Percentiles rank a stretch among this genome's conserved stretches.
Evolutionary conservation across 2,329 filamentous ascomycete genomes (phyloP).

Genomic region (Claviceps sp.): DNA sequence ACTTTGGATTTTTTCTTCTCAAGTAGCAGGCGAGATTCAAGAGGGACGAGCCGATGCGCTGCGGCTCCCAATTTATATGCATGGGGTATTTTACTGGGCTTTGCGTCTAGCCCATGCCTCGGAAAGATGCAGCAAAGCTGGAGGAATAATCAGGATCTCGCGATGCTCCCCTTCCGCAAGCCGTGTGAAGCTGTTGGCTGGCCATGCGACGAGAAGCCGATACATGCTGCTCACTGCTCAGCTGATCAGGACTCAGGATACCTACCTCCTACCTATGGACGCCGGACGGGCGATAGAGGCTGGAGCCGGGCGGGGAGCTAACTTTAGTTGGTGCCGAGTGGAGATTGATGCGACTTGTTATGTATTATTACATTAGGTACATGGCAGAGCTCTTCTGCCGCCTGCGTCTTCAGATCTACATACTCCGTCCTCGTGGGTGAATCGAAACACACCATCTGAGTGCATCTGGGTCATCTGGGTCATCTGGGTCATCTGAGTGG

Average conservation of each 20-base stretch:
- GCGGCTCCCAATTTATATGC: neutral
- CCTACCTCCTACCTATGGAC: no score
- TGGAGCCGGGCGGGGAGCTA: no score
- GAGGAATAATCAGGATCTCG: neutral
- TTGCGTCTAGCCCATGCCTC: neutral
- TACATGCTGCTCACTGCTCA: neutral
- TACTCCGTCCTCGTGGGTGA: no score
- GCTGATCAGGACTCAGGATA: neutral
- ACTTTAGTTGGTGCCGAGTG: no score
- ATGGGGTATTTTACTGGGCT: neutral
- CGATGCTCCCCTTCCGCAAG: neutral
- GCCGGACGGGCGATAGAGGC: no score
- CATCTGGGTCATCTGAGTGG: no score
- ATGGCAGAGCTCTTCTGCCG: no score
- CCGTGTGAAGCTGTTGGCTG: constrained; percentile 1
- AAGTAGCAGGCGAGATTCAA: neutral
- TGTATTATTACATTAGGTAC: no score
- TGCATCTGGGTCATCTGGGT: no score
- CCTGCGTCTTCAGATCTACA: no score
- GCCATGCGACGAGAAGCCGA: neutral
- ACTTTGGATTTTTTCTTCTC: neutral
- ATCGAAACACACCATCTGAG: no score
- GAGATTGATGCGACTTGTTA: no score
- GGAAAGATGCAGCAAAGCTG: neutral
- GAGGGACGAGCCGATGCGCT: neutral